phyloP scores from a whole-genome alignment of 306 rosid species.

The Benincasa hispida region DNA sequence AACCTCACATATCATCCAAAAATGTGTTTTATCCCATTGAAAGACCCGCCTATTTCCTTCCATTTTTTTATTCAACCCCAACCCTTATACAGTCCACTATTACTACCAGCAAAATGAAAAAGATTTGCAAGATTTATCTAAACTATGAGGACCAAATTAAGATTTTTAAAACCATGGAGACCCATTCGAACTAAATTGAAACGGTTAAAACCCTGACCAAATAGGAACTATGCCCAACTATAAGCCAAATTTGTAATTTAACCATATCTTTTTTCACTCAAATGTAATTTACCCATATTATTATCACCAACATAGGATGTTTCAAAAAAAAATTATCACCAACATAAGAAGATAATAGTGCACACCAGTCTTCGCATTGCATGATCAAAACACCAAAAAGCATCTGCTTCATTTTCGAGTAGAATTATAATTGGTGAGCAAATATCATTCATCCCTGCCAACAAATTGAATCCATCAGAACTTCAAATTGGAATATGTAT shows the following conservation, averaged over 20 bases:
- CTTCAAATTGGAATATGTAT: background rate
- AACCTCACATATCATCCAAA: background rate
- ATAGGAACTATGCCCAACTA: background rate
- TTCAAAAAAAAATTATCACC: too few relatives aligned
- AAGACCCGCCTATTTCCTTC: background rate
- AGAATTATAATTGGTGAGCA: conserved; percentile 84
- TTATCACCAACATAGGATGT: background rate
- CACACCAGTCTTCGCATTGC: conserved; percentile 95
- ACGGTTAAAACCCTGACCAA: background rate
- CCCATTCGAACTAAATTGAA: background rate
- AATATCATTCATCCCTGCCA: conserved; percentile 93
- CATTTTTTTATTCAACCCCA: background rate
- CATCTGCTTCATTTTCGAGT: conserved; percentile 73
- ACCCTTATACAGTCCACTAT: background rate
- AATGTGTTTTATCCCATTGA: background rate
- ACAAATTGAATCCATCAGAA: background rate
- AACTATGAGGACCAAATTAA: background rate
- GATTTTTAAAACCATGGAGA: background rate
- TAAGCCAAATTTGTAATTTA: background rate
- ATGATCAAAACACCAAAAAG: conserved; percentile 87
- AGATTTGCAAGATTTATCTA: background rate
- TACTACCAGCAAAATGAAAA: background rate
- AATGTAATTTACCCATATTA: background rate
- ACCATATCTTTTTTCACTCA: background rate
- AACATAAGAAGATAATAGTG: background rate